Evolutionary conservation across 179 eudicot species (phyloP), one percentile per base, ranked within the genome.

Genomic region (Silene noctiflora): DNA sequence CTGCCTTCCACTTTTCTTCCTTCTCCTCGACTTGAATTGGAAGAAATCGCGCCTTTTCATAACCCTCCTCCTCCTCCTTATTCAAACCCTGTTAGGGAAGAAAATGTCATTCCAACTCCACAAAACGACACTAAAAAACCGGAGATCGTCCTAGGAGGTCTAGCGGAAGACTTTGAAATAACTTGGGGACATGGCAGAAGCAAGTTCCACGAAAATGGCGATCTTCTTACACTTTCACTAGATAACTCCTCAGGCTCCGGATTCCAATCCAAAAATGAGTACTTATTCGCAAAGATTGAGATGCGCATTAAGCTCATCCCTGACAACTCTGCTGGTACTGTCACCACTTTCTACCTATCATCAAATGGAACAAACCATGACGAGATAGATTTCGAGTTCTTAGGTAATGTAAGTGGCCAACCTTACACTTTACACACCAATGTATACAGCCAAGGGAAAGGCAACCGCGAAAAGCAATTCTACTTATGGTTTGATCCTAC

Each of bases 371-470:
- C 81, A 0, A 46, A 55, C n/a, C 86, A 83, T 33, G 86, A 83
- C 42, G 86, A 83, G 82, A 83, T 83, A 56, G 86, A 83, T 76
- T 83, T 83, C 55, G 86, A 83, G 72, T 83, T 83, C 67, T 61
- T 83, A 6, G 86, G 86, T 1, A 83, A 83, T 22, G 12, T 75
- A 27, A 77, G 75, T 24, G 86, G 86, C n/a, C 74, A 80, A 17
- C 86, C 86, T 13, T 83, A 83, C 44, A 83, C 86, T 6, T 5
- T 83, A n/a, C 84, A 81, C 63, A 81, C 84, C 17, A 81, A 81
- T 46, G 67, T 81, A 0, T 81, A 78, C 4, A 71, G 77, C 59
- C 75, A 80, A 78, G 86, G 86, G 1, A 78, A 80, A 61, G 86
- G 86, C 17, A 67, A 77, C 0, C 83, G 86, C n/a, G 86, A 83